phyloP scores from a whole-genome alignment of 202 grass and related monocot species.

The Hordeum pubiflorum region DNA sequence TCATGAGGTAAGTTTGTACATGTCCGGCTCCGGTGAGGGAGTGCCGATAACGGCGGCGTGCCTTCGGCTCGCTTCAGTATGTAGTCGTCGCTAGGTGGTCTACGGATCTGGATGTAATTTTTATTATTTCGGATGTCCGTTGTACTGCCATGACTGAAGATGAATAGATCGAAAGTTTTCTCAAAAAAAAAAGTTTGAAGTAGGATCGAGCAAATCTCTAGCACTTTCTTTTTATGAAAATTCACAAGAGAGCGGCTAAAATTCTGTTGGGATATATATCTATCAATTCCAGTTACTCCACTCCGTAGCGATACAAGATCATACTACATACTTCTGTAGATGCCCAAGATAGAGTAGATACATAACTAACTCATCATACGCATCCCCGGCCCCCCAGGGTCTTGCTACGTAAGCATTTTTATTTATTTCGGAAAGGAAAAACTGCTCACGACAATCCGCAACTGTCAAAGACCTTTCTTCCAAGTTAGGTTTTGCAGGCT shows the following conservation, averaged over 20 bases:
- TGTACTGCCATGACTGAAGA: too few relatives aligned
- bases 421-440: background rate
- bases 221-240: background rate
- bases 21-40: too few relatives aligned
- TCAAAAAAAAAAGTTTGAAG: background rate
- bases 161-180: too few relatives aligned
- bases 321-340: background rate
- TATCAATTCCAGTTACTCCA: background rate
- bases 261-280: too few relatives aligned
- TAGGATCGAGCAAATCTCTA: background rate
- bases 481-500: slow-evolving; percentile 20
- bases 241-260: too few relatives aligned
- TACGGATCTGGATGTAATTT: too few relatives aligned
- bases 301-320: background rate
- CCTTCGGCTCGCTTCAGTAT: too few relatives aligned
- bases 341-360: background rate
- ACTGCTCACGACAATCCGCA: background rate
- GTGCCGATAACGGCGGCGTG: too few relatives aligned
- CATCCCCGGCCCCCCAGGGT: background rate
- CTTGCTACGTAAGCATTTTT: background rate
- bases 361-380: background rate
- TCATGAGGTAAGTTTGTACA: background rate
- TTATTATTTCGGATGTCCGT: too few relatives aligned
- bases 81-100: too few relatives aligned
- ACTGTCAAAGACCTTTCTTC: slow-evolving; percentile 14